A percentile compares a stretch with the other conserved stretches of the same genome.
Evolutionary conservation across 78 protist species (phyloP).

Genomic region (Dictyostelium capitatum): DNA sequence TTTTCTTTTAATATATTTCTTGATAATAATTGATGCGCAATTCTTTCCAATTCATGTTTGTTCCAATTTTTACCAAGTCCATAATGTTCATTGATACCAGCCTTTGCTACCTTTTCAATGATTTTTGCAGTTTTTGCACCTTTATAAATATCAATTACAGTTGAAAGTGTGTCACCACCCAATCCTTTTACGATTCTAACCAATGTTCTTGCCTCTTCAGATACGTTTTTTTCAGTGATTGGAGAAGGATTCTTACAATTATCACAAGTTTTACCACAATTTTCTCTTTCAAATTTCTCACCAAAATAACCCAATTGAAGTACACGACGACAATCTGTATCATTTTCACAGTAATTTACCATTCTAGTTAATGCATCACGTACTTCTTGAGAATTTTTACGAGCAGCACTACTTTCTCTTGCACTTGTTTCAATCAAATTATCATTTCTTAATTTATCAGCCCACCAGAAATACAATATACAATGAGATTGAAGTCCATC

Average conservation of each 20-base stretch:
- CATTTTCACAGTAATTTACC: constrained; percentile 85
- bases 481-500: constrained; percentile 92
- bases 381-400: not conserved
- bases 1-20: constrained; percentile 1
- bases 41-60: constrained; percentile 2
- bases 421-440: not conserved
- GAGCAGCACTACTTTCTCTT: not conserved
- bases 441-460: constrained; percentile 68
- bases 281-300: constrained; percentile 68
- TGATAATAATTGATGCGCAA: constrained; percentile 17
- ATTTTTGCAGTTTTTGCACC: constrained; percentile 9
- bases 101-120: not conserved
- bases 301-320: constrained; percentile 76
- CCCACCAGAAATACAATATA: constrained; percentile 81
- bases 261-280: constrained; percentile 79
- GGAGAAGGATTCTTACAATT: constrained; percentile 31
- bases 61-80: constrained; percentile 22
- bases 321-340: constrained; percentile 81
- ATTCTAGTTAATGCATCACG: constrained; percentile 51
- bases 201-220: constrained; percentile 34
- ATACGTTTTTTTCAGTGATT: not conserved
- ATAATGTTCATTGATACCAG: not conserved
- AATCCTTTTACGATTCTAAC: constrained; percentile 1
- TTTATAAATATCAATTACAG: constrained; percentile 24
- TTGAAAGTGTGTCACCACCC: not conserved